Percentiles rank a stretch among this genome's conserved stretches.
These are phyloP conservation scores for Solanum rostratum DNA, from an alignment of 257 asterid species.

Conservation along the genomic window DNA sequence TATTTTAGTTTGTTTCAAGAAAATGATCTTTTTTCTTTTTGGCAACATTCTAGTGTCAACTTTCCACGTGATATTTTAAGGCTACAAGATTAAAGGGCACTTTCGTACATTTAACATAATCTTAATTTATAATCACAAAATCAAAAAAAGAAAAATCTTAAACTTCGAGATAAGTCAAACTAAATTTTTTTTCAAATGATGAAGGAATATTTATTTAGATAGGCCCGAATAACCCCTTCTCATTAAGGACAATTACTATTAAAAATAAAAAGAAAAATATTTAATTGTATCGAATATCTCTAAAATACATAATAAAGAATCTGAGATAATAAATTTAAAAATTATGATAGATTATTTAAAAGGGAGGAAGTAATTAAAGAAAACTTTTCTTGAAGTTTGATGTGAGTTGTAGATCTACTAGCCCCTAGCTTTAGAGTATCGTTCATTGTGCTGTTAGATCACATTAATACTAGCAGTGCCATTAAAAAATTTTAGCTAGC, in stretches of 20 bases:
- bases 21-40: no score
- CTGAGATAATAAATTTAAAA: accelerated
- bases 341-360: not conserved
- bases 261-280: not conserved
- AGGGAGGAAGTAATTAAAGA: not conserved
- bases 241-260: not conserved
- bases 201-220: no score
- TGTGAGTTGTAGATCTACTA: not conserved
- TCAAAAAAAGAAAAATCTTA: no score
- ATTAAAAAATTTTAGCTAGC: not conserved
- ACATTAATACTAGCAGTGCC: not conserved
- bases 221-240: no score
- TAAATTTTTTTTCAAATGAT: no score
- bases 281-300: not conserved
- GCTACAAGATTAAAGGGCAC: no score
- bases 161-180: no score
- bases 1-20: no score
- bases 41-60: no score
- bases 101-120: no score
- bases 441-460: not conserved
- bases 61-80: no score
- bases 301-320: not conserved
- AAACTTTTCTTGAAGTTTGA: not conserved
- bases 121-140: no score
- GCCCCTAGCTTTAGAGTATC: not conserved